These are phyloP conservation scores for Annulohypoxylon truncatum DNA, from an alignment of 2,329 filamentous ascomycete species.

Conservation along the genomic window DNA sequence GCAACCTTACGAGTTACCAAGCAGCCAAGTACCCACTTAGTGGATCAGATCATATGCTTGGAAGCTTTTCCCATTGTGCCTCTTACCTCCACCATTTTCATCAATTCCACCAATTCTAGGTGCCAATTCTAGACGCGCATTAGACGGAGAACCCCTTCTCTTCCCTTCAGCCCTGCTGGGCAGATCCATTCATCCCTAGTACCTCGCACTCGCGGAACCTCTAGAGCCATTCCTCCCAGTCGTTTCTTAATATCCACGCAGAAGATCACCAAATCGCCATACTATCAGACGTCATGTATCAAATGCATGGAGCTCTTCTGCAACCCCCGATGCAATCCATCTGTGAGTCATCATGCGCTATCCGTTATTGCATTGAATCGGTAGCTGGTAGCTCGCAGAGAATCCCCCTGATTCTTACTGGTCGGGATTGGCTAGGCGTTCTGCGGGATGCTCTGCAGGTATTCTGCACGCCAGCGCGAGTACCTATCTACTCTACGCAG, in stretches of 20 bases:
- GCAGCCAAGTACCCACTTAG: no score
- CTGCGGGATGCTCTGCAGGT: slow-evolving; percentile 17
- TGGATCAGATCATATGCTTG: slow-evolving; percentile 11
- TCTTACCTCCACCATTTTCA: not conserved
- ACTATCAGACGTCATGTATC: slow-evolving; percentile 42
- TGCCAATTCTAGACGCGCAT: not conserved
- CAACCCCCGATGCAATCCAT: slow-evolving; percentile 37
- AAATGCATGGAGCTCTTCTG: slow-evolving; percentile 32
- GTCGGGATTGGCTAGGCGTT: slow-evolving; percentile 23
- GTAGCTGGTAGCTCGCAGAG: slow-evolving; percentile 16
- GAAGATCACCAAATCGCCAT: slow-evolving; percentile 28
- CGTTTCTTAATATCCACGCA: not conserved
- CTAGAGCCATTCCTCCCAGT: not conserved
- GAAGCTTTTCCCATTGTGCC: slow-evolving; percentile 5
- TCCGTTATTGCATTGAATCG: slow-evolving; percentile 18
- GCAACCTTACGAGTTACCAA: not conserved
- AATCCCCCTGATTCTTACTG: slow-evolving; percentile 24
- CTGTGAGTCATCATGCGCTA: slow-evolving; percentile 46
- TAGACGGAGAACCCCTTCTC: slow-evolving; percentile 2
- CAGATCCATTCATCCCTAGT: not conserved
- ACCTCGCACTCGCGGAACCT: not conserved
- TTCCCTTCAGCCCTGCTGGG: slow-evolving; percentile 34
- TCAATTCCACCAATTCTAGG: not conserved
- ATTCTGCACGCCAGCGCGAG: slow-evolving; percentile 38
- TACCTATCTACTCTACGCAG: slow-evolving; percentile 30